Conservation (phyloP, 192 early-diverging fungal genomes). For the Geranomyces michiganensis region DNA sequence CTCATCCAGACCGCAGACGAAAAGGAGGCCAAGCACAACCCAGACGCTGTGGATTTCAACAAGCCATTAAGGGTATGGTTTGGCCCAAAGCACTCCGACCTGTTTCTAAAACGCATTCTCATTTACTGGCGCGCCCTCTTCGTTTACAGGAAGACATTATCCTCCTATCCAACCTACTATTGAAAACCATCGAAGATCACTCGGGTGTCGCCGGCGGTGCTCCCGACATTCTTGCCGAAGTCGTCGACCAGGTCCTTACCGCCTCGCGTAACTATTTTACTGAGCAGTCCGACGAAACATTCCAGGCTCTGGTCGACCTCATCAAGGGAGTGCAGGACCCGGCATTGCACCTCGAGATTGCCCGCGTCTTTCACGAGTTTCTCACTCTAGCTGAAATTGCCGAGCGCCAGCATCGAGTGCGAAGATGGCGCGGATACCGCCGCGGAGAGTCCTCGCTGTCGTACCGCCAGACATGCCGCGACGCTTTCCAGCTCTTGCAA, state of each 20-base stretch:
- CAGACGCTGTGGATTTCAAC: constrained; percentile 34
- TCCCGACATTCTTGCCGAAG: constrained; percentile 25
- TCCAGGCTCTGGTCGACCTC: constrained; percentile 21
- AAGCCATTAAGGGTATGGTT: constrained; percentile 23
- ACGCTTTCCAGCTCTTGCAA: constrained; percentile 35
- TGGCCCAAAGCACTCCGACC: too few species aligned
- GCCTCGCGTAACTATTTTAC: constrained; percentile 29
- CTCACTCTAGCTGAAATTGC: constrained; percentile 41
- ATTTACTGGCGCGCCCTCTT: not conserved
- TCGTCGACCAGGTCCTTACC: constrained; percentile 27
- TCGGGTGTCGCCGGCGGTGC: constrained; percentile 33
- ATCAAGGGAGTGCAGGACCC: constrained; percentile 15
- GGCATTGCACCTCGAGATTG: constrained; percentile 31
- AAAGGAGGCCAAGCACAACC: constrained; percentile 8
- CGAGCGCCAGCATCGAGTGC: constrained; percentile 42
- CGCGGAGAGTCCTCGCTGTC: constrained; percentile 33
- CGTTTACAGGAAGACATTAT: constrained; percentile 28
- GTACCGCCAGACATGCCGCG: constrained; percentile 38
- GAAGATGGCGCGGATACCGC: constrained; percentile 43
- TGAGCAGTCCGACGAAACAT: constrained; percentile 26
- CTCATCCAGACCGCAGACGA: not conserved
- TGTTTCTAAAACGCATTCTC: not conserved
- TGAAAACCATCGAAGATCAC: constrained; percentile 31
- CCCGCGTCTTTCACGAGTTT: constrained; percentile 38
- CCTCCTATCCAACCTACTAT: constrained; percentile 27